Evolutionary conservation across 345 rosid genomes (phyloP).

Genomic region (Acer negundo): DNA sequence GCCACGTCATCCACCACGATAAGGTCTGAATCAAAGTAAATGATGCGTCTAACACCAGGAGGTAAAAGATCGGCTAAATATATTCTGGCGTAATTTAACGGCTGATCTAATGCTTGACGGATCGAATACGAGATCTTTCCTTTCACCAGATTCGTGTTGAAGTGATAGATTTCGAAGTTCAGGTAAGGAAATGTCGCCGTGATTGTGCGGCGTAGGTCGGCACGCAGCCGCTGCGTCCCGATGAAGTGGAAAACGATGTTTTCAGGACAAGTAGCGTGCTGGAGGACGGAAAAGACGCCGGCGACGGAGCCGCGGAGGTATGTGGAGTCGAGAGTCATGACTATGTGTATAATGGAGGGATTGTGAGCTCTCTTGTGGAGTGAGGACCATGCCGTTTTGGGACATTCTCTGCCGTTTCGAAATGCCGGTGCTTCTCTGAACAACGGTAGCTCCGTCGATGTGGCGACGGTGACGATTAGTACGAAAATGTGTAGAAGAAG

Average conservation of each 20-base stretch:
- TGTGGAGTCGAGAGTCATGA: slow-evolving; percentile 81
- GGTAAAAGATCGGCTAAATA: slow-evolving; percentile 86
- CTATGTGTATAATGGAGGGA: slow-evolving; percentile 60
- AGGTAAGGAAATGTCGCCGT: slow-evolving; percentile 76
- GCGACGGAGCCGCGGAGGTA: slow-evolving; percentile 94
- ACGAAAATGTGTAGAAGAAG: slow-evolving; percentile 8
- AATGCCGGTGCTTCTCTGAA: slow-evolving; percentile 76
- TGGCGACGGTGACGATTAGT: slow-evolving; percentile 16
- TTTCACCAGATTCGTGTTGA: slow-evolving; percentile 60
- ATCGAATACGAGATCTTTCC: slow-evolving; percentile 74
- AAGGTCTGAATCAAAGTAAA: slow-evolving; percentile 89
- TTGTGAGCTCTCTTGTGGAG: slow-evolving; percentile 29
- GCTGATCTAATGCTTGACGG: slow-evolving; percentile 81
- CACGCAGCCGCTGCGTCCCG: slow-evolving; percentile 46
- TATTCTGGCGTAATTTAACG: slow-evolving; percentile 85
- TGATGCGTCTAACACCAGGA: slow-evolving; percentile 54
- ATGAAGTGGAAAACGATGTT: slow-evolving; percentile 88
- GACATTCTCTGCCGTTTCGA: slow-evolving; percentile 69
- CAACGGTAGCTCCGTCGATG: slow-evolving; percentile 31
- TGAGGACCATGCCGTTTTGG: slow-evolving; percentile 37
- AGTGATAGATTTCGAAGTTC: slow-evolving; percentile 66
- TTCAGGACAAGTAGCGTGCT: slow-evolving; percentile 84
- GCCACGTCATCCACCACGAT: slow-evolving; percentile 87
- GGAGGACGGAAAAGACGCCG: slow-evolving; percentile 80
- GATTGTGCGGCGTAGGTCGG: slow-evolving; percentile 58